These are phyloP conservation scores for Logfia minima DNA, from an alignment of 129 eudicot genomes.

Conservation along the genomic window DNA sequence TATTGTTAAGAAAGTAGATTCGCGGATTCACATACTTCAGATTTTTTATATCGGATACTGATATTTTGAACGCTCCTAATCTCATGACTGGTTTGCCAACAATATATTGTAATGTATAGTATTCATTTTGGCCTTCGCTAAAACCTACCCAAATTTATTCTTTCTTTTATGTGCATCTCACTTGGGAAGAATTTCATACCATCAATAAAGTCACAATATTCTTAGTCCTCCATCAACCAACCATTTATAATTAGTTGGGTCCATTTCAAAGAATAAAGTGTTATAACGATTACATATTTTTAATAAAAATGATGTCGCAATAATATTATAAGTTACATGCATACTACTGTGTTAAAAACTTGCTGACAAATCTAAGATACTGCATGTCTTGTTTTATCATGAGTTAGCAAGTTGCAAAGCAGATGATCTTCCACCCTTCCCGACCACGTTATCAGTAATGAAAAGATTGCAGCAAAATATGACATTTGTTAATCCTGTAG, in stretches of 20 bases:
- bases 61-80: too few relatives aligned
- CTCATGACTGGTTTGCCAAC: too few relatives aligned
- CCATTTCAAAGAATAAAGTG: not conserved
- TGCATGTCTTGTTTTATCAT: too few relatives aligned
- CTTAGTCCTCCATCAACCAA: constrained; percentile 11
- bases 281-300: not conserved
- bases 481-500: too few relatives aligned
- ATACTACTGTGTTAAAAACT: not conserved
- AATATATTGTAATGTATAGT: too few relatives aligned
- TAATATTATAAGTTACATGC: not conserved
- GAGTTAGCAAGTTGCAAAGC: not conserved
- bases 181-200: constrained; percentile 19
- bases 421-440: too few relatives aligned
- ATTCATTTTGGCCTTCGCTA: not conserved
- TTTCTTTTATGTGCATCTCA: not conserved
- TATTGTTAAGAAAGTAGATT: too few relatives aligned
- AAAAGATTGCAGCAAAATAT: too few relatives aligned
- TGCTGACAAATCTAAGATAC: not conserved
- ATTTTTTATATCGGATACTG: too few relatives aligned
- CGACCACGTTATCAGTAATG: too few relatives aligned
- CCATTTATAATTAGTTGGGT: not conserved
- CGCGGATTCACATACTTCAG: too few relatives aligned
- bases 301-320: not conserved
- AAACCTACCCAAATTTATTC: not conserved
- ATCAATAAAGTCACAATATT: constrained; percentile 23